phyloP scores from a whole-genome alignment of 2,329 filamentous ascomycete genomes.

The Daldinia sp. region DNA sequence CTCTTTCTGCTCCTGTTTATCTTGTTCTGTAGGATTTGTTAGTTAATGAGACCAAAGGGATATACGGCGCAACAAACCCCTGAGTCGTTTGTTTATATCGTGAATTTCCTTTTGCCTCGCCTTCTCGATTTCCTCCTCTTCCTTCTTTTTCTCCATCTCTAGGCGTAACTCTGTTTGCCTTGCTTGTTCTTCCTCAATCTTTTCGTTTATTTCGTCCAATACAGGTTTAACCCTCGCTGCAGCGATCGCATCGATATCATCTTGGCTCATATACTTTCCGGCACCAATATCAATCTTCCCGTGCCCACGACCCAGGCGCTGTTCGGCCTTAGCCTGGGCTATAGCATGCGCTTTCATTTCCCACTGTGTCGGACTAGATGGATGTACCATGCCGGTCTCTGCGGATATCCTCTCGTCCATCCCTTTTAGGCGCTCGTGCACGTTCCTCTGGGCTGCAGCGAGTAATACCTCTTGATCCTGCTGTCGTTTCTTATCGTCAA shows the following conservation, averaged over 20 bases:
- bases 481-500: slow-evolving; percentile 79
- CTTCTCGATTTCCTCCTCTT: slow-evolving; percentile 65
- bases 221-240: slow-evolving; percentile 82
- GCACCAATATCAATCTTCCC: slow-evolving; percentile 78
- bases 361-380: slow-evolving; percentile 79
- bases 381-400: slow-evolving; percentile 79
- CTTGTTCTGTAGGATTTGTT: slow-evolving; percentile 56
- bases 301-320: slow-evolving; percentile 66
- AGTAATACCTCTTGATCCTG: slow-evolving; percentile 81
- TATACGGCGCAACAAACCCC: slow-evolving; percentile 62
- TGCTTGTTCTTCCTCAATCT: slow-evolving; percentile 78
- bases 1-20: slow-evolving; percentile 61
- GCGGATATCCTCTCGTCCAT: slow-evolving; percentile 86
- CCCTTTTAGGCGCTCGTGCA: slow-evolving; percentile 79
- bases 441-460: slow-evolving; percentile 85
- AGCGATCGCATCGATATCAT: slow-evolving; percentile 84
- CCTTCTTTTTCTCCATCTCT: slow-evolving; percentile 74
- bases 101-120: slow-evolving; percentile 65
- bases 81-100: slow-evolving; percentile 66
- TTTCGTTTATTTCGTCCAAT: slow-evolving; percentile 84
- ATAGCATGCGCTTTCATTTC: slow-evolving; percentile 79
- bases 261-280: slow-evolving; percentile 81
- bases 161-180: slow-evolving; percentile 71
- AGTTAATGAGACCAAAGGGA: slow-evolving; percentile 32
- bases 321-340: slow-evolving; percentile 73